Percentiles rank a stretch among this genome's conserved stretches.
phyloP scores from a whole-genome alignment of 2,329 filamentous ascomycete species.

The Fusarium robinianum region DNA sequence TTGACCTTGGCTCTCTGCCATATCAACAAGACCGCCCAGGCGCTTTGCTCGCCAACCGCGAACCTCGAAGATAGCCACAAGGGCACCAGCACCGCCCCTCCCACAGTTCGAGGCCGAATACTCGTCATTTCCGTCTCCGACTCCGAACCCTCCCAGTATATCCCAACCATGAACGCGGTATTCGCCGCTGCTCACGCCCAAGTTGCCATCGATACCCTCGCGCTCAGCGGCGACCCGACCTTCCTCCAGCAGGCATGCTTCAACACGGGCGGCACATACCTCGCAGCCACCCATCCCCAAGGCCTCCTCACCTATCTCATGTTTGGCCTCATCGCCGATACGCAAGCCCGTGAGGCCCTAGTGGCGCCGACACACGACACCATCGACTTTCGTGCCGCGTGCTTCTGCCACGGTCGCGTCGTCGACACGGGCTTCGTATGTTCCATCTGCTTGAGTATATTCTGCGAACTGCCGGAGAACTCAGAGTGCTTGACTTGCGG shows the following conservation, averaged over 20 bases:
- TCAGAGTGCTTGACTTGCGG: constrained; percentile 83
- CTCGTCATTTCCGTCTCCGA: constrained; percentile 89
- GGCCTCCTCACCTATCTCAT: constrained; percentile 91
- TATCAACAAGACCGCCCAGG: constrained; percentile 80
- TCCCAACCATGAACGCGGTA: constrained; percentile 97
- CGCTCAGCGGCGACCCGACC: constrained; percentile 82
- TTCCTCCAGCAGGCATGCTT: constrained; percentile 88
- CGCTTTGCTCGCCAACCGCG: constrained; percentile 61
- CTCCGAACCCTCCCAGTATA: constrained; percentile 86
- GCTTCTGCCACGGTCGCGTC: constrained; percentile 91
- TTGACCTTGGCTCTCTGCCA: constrained; percentile 87
- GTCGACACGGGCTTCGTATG: constrained; percentile 95
- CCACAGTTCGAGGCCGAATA: constrained; percentile 63
- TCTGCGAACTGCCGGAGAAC: constrained; percentile 68
- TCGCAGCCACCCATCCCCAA: constrained; percentile 59
- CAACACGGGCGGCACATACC: constrained; percentile 63
- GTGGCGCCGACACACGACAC: constrained; percentile 80
- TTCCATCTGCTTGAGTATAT: constrained; percentile 94
- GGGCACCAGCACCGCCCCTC: constrained; percentile 38
- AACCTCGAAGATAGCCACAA: constrained; percentile 45
- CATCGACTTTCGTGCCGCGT: constrained; percentile 97
- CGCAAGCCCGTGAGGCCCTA: constrained; percentile 61
- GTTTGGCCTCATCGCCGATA: constrained; percentile 82
- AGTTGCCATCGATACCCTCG: constrained; percentile 90
- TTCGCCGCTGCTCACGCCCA: constrained; percentile 89